Conservation (phyloP, 2,329 filamentous ascomycete species). For the Beauveria medogensis region DNA sequence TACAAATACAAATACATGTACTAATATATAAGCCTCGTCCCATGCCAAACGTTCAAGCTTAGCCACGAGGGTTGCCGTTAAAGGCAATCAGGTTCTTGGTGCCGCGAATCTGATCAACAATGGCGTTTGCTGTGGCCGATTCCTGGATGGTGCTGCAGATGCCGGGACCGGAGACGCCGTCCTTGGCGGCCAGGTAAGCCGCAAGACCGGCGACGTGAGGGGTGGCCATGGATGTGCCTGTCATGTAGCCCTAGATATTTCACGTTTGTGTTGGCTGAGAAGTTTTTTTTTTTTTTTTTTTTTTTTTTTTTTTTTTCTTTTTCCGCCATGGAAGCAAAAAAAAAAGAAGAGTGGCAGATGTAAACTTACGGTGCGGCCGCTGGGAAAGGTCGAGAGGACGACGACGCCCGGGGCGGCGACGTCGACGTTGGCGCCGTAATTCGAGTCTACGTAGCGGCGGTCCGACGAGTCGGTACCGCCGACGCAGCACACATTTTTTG, state of each 20-base stretch:
- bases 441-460: slow-evolving; percentile 36
- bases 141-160: slow-evolving; percentile 1
- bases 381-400: slow-evolving; percentile 35
- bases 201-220: slow-evolving; percentile 16
- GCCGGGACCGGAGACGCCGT: neutral
- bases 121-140: neutral
- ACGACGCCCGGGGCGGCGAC: slow-evolving; percentile 41
- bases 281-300: no score
- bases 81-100: slow-evolving; percentile 11
- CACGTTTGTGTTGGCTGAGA: no score
- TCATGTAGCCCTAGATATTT: slow-evolving; percentile 12
- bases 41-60: neutral
- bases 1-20: no score
- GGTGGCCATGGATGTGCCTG: slow-evolving; percentile 17
- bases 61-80: slow-evolving; percentile 6
- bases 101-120: neutral
- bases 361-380: slow-evolving; percentile 21
- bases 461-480: slow-evolving; percentile 40
- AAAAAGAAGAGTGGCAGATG: no score
- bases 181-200: slow-evolving; percentile 12
- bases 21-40: neutral
- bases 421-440: slow-evolving; percentile 39
- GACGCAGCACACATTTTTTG: slow-evolving; percentile 40
- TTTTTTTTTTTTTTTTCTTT: no score
- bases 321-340: neutral